These are phyloP conservation scores for Candida insectalens DNA, from an alignment of 805 yeast species.

Conservation along the genomic window DNA sequence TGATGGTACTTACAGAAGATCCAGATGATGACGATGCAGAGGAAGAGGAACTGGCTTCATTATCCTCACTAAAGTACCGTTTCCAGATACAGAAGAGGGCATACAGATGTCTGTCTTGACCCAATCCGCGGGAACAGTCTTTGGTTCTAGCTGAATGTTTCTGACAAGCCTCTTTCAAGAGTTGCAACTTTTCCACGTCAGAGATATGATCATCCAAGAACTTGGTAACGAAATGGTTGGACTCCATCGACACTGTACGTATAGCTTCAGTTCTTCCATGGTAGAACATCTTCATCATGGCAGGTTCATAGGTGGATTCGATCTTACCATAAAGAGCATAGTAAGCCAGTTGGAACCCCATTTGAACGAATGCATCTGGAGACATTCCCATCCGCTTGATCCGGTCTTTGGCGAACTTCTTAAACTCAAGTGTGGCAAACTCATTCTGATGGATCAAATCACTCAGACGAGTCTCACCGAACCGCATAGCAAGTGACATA, in stretches of 20 bases:
- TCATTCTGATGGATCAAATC: slow-evolving; percentile 88
- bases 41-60: no score
- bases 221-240: slow-evolving; percentile 74
- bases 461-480: slow-evolving; percentile 83
- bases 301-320: slow-evolving; percentile 92
- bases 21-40: slow-evolving; percentile 14
- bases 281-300: slow-evolving; percentile 81
- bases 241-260: slow-evolving; percentile 72
- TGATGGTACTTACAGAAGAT: slow-evolving; percentile 25
- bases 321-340: slow-evolving; percentile 88
- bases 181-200: slow-evolving; percentile 47
- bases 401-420: slow-evolving; percentile 59
- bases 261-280: slow-evolving; percentile 94
- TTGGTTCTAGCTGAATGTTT: slow-evolving; percentile 61
- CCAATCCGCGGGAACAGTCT: slow-evolving; percentile 64
- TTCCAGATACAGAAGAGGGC: slow-evolving; percentile 88
- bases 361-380: slow-evolving; percentile 91
- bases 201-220: slow-evolving; percentile 62
- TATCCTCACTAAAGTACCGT: slow-evolving; percentile 33
- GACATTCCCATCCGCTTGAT: slow-evolving; percentile 81
- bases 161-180: slow-evolving; percentile 58
- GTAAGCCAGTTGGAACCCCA: slow-evolving; percentile 89
- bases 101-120: slow-evolving; percentile 88
- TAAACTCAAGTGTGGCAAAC: slow-evolving; percentile 70
- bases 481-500: slow-evolving; percentile 67